Percentiles rank a stretch among this genome's conserved stretches.
Evolutionary conservation across 345 rosid species (phyloP).

Genomic region (Eucalyptus sp.): DNA sequence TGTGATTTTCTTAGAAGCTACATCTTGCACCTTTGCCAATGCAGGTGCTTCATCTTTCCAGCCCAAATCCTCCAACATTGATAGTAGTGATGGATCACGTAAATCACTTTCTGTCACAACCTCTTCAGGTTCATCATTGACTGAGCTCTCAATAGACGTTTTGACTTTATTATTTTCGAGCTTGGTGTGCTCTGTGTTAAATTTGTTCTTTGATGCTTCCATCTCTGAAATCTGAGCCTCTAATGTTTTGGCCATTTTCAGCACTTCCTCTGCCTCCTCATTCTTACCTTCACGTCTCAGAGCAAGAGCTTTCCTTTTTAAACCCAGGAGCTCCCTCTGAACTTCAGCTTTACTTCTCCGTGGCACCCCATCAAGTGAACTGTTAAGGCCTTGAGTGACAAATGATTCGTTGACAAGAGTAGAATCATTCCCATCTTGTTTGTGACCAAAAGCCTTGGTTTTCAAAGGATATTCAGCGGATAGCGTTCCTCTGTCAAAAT

Average conservation of each 20-base stretch:
- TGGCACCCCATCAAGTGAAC: slow-evolving; percentile 3
- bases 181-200: not conserved
- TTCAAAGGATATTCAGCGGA: slow-evolving; percentile 45
- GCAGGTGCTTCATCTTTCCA: slow-evolving; percentile 42
- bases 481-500: slow-evolving; percentile 25
- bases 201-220: slow-evolving; percentile 33
- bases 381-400: slow-evolving; percentile 5
- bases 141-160: slow-evolving; percentile 1
- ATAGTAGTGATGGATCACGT: slow-evolving; percentile 41
- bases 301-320: slow-evolving; percentile 73
- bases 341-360: slow-evolving; percentile 62
- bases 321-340: slow-evolving; percentile 74
- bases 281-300: slow-evolving; percentile 67
- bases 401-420: slow-evolving; percentile 45
- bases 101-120: slow-evolving; percentile 46
- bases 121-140: slow-evolving; percentile 19
- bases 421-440: slow-evolving; percentile 44
- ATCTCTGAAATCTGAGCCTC: slow-evolving; percentile 51
- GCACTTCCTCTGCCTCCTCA: slow-evolving; percentile 71
- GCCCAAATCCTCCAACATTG: slow-evolving; percentile 42
- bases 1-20: slow-evolving; percentile 1
- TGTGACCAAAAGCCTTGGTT: slow-evolving; percentile 51
- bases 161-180: not conserved
- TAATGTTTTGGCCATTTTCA: slow-evolving; percentile 39
- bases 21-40: slow-evolving; percentile 1